phyloP scores from a whole-genome alignment of 352 stramenopile species.

The Phytophthora hibernalis region DNA sequence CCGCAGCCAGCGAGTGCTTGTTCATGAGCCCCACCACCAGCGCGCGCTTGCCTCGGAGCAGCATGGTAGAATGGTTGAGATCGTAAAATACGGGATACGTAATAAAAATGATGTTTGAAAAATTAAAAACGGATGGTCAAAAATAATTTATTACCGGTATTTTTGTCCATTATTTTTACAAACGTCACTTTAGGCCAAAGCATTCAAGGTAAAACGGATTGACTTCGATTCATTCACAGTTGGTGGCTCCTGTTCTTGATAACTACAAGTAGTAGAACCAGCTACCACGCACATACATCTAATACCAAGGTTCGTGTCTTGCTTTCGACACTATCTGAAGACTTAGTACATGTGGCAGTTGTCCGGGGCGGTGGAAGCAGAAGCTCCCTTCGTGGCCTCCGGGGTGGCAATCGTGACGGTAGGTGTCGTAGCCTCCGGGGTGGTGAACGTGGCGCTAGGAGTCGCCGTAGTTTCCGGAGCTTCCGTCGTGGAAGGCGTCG shows the following conservation, averaged over 20 bases:
- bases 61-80: constrained; percentile 18
- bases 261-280: neutral
- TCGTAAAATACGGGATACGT: constrained; percentile 4
- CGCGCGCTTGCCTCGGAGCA: constrained; percentile 71
- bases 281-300: constrained; percentile 1
- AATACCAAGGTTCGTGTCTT: neutral
- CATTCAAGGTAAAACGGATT: neutral
- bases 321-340: neutral
- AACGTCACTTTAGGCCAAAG: too few species aligned
- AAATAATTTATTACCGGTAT: too few species aligned
- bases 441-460: neutral
- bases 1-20: constrained; percentile 88
- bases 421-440: neutral
- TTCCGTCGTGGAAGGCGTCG: neutral
- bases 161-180: too few species aligned
- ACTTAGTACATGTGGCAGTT: constrained; percentile 20
- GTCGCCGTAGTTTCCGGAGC: neutral
- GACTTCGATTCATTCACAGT: constrained; percentile 8
- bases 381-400: neutral
- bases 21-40: constrained; percentile 92
- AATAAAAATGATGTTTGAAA: too few species aligned
- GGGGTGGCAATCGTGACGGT: neutral
- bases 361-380: neutral
- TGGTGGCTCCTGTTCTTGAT: constrained; percentile 2
- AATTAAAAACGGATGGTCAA: too few species aligned